Evolutionary conservation across 495 filamentous ascomycete genomes (phyloP), one percentile per base, ranked within the genome.

Genomic region (Usnea hakonensis): DNA sequence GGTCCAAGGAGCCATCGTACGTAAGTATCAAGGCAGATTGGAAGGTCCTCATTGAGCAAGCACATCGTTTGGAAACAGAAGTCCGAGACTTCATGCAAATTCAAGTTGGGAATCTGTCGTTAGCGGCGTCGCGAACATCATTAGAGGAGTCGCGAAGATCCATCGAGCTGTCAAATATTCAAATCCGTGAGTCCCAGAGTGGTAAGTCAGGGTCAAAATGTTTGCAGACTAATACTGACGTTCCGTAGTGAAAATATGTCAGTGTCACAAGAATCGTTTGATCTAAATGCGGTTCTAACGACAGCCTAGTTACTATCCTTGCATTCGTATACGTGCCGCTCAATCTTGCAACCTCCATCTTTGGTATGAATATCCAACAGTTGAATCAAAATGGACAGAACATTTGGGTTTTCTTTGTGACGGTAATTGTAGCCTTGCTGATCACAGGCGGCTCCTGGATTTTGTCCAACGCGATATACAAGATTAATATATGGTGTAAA

Each of bases 251-350:
- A 50, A 50, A 14, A 50, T 21, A 2, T 50, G 46, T 50, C 4
- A 50, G 46, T 50, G n/a, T 9, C 5, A 2, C 21, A 8, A 2
- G 3, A 23, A 30, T 11, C 9, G 2, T 10, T 10, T 5, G 6
- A 21, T 2, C 10, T 8, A n/a, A n/a, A n/a, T n/a, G n/a, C n/a
- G n/a, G n/a, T 44, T n/a, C n/a, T 11, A 11, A 5, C 9, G 16
- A 10, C 30, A 13, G 21, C 16, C 28, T 46, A 58, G 14, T 65
- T 16, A 65, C 64, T 2, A 35, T 62, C 28, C 64, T 65, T 21
- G 64, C 64, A 6, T 62, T 58, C 21, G n/a, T 65, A 10, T 65
- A 65, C 30, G 43, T 65, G 4, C 59, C 64, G 11, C 53, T 65
- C 1, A 62, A 58, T n/a, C 40, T 65, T 8, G 64, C 58, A 4